These are phyloP conservation scores for Strobilomyces echinocephalus DNA, from an alignment of 768 basidiomycete species.

Conservation along the genomic window DNA sequence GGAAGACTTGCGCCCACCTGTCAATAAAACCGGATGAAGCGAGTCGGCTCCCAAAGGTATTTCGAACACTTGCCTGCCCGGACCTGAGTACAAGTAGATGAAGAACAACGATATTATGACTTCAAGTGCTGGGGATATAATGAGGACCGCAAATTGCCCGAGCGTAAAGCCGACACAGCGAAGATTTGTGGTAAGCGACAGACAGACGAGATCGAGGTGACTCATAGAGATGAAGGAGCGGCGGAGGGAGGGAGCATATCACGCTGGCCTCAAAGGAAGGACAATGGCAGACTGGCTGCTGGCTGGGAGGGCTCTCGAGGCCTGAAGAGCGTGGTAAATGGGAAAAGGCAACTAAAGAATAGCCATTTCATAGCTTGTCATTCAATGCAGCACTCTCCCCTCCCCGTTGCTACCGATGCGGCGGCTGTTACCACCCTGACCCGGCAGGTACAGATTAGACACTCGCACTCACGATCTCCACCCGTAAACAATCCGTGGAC, in stretches of 20 bases:
- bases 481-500: neutral
- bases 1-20: slow-evolving; percentile 50
- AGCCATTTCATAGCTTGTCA: slow-evolving; percentile 1
- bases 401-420: slow-evolving; percentile 15
- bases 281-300: slow-evolving; percentile 47
- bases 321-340: slow-evolving; percentile 18
- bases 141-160: slow-evolving; percentile 44
- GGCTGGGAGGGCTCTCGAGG: slow-evolving; percentile 9
- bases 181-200: slow-evolving; percentile 66
- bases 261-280: slow-evolving; percentile 23
- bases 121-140: slow-evolving; percentile 64
- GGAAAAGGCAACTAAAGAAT: slow-evolving; percentile 18
- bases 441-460: neutral
- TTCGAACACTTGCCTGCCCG: slow-evolving; percentile 41
- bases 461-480: neutral
- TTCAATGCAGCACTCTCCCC: neutral
- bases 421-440: slow-evolving; percentile 18
- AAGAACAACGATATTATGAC: slow-evolving; percentile 53
- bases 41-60: neutral
- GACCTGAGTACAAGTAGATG: slow-evolving; percentile 44
- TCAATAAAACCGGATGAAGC: slow-evolving; percentile 1
- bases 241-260: slow-evolving; percentile 33
- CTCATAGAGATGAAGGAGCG: slow-evolving; percentile 13
- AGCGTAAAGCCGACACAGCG: slow-evolving; percentile 57
- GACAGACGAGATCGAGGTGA: slow-evolving; percentile 54